Evolutionary conservation across 768 basidiomycete species (phyloP).

Genomic region (Paxillus rubicundulus): DNA sequence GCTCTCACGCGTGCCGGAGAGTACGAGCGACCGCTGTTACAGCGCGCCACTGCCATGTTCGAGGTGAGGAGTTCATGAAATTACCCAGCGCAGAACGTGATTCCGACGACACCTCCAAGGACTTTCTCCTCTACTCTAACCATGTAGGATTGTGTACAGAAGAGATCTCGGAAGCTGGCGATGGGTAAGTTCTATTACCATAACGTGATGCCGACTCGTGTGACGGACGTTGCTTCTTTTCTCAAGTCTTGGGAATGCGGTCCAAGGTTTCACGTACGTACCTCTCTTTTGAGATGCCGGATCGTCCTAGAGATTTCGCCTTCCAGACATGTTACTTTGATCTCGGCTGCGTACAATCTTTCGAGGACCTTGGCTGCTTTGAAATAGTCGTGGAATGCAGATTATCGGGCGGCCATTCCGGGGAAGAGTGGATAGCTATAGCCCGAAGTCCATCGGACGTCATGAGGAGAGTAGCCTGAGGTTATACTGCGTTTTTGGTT

Average conservation of each 20-base stretch:
- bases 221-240: slow-evolving; percentile 1
- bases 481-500: no score
- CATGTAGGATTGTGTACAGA: slow-evolving; percentile 86
- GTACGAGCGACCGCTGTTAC: slow-evolving; percentile 64
- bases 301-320: neutral
- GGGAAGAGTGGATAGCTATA: no score
- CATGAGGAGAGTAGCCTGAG: no score
- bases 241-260: slow-evolving; percentile 75
- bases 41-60: slow-evolving; percentile 80
- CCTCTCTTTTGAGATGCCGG: neutral
- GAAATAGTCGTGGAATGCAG: slow-evolving; percentile 11
- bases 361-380: slow-evolving; percentile 52
- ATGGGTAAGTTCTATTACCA: slow-evolving; percentile 53
- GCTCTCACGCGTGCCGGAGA: slow-evolving; percentile 86
- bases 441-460: no score
- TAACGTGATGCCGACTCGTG: neutral
- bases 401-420: no score
- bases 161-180: slow-evolving; percentile 82
- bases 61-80: slow-evolving; percentile 52
- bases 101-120: slow-evolving; percentile 36
- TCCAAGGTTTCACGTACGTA: slow-evolving; percentile 86
- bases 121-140: slow-evolving; percentile 79
- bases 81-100: neutral
- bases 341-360: slow-evolving; percentile 81
- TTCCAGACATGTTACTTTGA: slow-evolving; percentile 74